phyloP scores from a whole-genome alignment of 805 yeast genomes.

The Ascoidea asiatica region DNA sequence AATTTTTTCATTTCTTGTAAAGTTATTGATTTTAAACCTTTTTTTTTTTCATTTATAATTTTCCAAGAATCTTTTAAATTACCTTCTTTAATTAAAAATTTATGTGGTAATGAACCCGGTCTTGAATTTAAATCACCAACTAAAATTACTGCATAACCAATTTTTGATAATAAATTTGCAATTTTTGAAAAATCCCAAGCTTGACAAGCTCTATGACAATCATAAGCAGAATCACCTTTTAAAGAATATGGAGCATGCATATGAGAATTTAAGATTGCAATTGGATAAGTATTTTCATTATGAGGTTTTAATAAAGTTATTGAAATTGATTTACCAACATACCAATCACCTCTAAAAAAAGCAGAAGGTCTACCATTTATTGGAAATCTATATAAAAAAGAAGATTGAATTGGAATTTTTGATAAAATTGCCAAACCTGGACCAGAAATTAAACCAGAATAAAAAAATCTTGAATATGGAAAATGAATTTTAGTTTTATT shows the following conservation, averaged over 20 bases:
- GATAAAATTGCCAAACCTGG: slow-evolving; percentile 87
- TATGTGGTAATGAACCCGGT: slow-evolving; percentile 77
- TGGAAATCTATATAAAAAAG: slow-evolving; percentile 76
- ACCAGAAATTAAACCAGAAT: slow-evolving; percentile 78
- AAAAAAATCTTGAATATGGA: slow-evolving; percentile 59
- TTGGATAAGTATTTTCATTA: slow-evolving; percentile 29
- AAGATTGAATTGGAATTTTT: slow-evolving; percentile 66
- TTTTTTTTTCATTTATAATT: neutral
- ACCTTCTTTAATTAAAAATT: slow-evolving; percentile 56
- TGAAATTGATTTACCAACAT: slow-evolving; percentile 83
- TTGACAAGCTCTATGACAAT: slow-evolving; percentile 84
- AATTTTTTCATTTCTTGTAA: slow-evolving; percentile 27
- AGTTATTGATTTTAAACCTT: slow-evolving; percentile 4
- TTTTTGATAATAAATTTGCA: slow-evolving; percentile 42
- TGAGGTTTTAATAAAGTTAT: slow-evolving; percentile 53
- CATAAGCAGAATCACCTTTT: slow-evolving; percentile 77
- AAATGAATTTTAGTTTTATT: slow-evolving; percentile 28
- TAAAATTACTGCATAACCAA: slow-evolving; percentile 76
- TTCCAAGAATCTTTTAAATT: slow-evolving; percentile 27
- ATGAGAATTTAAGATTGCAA: slow-evolving; percentile 82
- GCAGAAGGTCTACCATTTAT: slow-evolving; percentile 93
- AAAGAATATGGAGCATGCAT: slow-evolving; percentile 93
- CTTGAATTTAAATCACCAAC: slow-evolving; percentile 90
- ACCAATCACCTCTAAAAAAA: slow-evolving; percentile 92
- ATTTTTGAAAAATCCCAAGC: slow-evolving; percentile 88